Base-by-base conservation (phyloP, 1,284 basidiomycete species). In the Gymnopus androsaceus region DNA sequence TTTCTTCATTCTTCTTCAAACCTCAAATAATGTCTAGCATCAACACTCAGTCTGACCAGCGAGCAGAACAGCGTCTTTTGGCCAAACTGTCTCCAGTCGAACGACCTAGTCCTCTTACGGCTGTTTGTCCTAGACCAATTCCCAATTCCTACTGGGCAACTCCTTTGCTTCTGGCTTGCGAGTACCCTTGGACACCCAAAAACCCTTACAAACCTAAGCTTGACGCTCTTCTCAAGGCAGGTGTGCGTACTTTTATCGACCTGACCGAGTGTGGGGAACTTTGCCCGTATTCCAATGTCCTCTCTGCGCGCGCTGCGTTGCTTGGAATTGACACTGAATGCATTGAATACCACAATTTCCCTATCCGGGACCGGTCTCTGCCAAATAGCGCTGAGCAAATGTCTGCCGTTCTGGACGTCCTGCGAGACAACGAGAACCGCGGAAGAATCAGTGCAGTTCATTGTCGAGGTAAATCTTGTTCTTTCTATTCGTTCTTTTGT, bases 111-210 rank as follows among this genome's bases (percentile, higher is more conserved):
- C 64, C 68, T 27, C 58, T 70, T 15, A 69, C 37, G 8, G 54
- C 54, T n/a, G 47, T 55, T 8, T 55, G 54, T 45, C 69, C 79
- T 0, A 80, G 84, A 1, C 88, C 88, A 23, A 84, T 90, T 64
- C 86, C 86, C 12, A 90, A 90, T 71, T 88, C 85, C 0, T 90
- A 90, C 74, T 90, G 88, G 88, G 88, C 87, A 0, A 88, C 87
- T 0, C 78, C 83, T 0, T 72, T 76, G 12, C 79, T 90, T 30
- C 76, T 90, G 55, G 88, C 87, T 0, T 89, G 87, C 78, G 88
- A 91, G 67, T 90, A 90, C 66, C 88, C 88, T 0, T 90, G 84
- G 81, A 75, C 84, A 42, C 84, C 87, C 62, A 76, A 69, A 58
- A 69, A 77, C 60, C 75, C 77, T 19, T 73, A 76, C 58, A 75